phyloP scores from a whole-genome alignment of 768 basidiomycete genomes.

The Trametes villosa region DNA sequence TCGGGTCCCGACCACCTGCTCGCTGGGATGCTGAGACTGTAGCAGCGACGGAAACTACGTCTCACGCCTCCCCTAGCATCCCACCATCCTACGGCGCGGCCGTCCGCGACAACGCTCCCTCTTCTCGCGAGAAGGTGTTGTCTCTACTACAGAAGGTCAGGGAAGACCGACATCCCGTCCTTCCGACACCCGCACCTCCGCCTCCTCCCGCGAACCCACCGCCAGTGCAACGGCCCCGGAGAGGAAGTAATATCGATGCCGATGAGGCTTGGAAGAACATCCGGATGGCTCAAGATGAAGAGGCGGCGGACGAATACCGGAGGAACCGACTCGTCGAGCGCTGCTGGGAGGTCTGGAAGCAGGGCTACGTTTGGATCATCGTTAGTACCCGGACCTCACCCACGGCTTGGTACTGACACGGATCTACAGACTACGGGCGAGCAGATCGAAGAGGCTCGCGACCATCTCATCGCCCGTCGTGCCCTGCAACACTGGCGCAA shows the following conservation, averaged over 20 bases:
- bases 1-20: neutral
- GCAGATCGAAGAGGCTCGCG: conserved; percentile 72
- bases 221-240: conserved; percentile 41
- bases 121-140: conserved; percentile 13
- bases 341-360: conserved; percentile 78
- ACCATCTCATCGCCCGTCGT: conserved; percentile 63
- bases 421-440: conserved; percentile 70
- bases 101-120: conserved; percentile 31
- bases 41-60: conserved; percentile 40
- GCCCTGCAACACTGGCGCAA: conserved; percentile 66
- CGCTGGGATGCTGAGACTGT: conserved; percentile 43
- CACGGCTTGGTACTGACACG: too few relatives aligned
- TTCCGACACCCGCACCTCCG: conserved; percentile 2
- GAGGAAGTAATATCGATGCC: conserved; percentile 60
- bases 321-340: conserved; percentile 65
- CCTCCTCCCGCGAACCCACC: neutral
- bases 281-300: conserved; percentile 68
- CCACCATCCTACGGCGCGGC: conserved; percentile 56
- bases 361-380: conserved; percentile 71
- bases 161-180: neutral
- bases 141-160: conserved; percentile 9
- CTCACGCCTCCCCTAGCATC: conserved; percentile 43
- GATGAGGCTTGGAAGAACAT: conserved; percentile 83
- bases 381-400: too few relatives aligned
- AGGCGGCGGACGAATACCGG: conserved; percentile 71